Conservation (phyloP, 2,329 filamentous ascomycete species). For the Talaromyces sp. region DNA sequence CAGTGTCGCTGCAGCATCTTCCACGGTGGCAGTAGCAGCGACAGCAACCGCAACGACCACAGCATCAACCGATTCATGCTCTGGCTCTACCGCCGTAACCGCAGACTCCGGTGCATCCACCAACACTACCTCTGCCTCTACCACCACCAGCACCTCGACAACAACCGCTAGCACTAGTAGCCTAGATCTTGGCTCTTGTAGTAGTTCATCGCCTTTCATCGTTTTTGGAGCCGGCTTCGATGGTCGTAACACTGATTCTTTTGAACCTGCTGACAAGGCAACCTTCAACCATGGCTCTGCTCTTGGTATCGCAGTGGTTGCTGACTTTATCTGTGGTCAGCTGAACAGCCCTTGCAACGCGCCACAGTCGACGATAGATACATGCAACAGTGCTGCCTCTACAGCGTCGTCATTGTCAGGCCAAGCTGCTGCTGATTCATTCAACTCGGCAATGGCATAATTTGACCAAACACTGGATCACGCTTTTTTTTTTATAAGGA, state of each 20-base stretch:
- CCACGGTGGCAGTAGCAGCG: background rate
- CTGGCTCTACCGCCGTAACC: constrained; percentile 4
- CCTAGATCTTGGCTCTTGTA: constrained; percentile 47
- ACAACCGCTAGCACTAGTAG: constrained; percentile 17
- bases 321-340: constrained; percentile 48
- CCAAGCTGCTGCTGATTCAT: background rate
- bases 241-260: constrained; percentile 45
- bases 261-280: constrained; percentile 41
- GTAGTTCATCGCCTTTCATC: constrained; percentile 44
- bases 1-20: constrained; percentile 5
- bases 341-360: constrained; percentile 37
- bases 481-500: background rate
- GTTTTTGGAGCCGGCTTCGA: constrained; percentile 49
- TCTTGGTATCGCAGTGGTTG: constrained; percentile 47
- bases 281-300: constrained; percentile 49
- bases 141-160: background rate
- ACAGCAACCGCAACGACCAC: constrained; percentile 17
- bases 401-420: background rate
- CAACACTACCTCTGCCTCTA: background rate
- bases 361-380: background rate
- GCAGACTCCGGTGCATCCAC: background rate
- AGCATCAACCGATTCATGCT: constrained; percentile 16
- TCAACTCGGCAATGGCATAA: background rate
- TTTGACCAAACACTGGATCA: background rate
- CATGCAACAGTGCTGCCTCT: background rate